A percentile compares a stretch with the other conserved stretches of the same genome.
phyloP scores from a whole-genome alignment of 2,329 filamentous ascomycete species.

The Pseudogymnoascus sp. region DNA sequence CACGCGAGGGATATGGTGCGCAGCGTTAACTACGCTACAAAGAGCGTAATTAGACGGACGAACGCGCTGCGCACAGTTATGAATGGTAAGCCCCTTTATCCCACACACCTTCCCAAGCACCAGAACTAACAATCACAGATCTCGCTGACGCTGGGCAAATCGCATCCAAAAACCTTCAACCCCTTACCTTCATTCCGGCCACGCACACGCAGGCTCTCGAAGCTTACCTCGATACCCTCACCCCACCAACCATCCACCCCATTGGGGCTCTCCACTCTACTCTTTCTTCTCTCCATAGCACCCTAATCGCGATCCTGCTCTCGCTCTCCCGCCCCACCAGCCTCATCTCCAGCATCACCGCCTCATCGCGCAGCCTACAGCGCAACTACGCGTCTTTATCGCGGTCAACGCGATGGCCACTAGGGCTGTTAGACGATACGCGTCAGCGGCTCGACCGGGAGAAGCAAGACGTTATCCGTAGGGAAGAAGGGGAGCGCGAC shows the following conservation, averaged over 20 bases:
- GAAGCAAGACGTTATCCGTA: conserved; percentile 69
- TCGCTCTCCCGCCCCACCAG: conserved; percentile 72
- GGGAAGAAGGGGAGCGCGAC: conserved; percentile 62
- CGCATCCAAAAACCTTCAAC: conserved; percentile 44
- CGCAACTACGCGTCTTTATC: conserved; percentile 68
- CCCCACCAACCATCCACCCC: conserved; percentile 65
- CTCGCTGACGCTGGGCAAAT: conserved; percentile 58
- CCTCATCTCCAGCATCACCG: conserved; percentile 69
- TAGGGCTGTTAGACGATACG: conserved; percentile 79
- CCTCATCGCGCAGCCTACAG: conserved; percentile 68
- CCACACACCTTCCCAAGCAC: neutral
- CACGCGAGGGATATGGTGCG: conserved; percentile 87
- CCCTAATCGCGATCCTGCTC: conserved; percentile 71
- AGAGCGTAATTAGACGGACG: conserved; percentile 71
- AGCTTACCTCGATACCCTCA: conserved; percentile 60
- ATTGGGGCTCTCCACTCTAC: conserved; percentile 65
- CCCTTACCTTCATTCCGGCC: conserved; percentile 59
- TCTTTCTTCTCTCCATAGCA: conserved; percentile 73
- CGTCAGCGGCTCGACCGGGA: conserved; percentile 76
- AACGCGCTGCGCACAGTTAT: conserved; percentile 63
- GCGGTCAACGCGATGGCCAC: conserved; percentile 70
- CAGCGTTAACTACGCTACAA: conserved; percentile 74
- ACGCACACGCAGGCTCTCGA: conserved; percentile 64
- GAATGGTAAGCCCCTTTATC: conserved; percentile 41
- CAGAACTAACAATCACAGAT: conserved; percentile 42